phyloP scores from a whole-genome alignment of 1,284 basidiomycete genomes.

The Cryptococcus neoformans region DNA sequence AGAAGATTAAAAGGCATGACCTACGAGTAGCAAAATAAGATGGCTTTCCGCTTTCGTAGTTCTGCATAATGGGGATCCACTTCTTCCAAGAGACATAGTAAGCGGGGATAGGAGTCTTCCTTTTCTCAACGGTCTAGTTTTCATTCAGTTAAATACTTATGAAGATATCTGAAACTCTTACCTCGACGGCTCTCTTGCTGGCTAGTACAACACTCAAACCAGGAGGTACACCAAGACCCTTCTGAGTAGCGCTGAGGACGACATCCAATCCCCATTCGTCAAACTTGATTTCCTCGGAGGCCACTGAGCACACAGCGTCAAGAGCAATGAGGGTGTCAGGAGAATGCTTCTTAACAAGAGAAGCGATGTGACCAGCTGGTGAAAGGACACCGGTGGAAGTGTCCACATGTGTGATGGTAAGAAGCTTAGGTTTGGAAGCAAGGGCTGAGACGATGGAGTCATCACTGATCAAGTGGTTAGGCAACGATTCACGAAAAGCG shows the following conservation, averaged over 20 bases:
- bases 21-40: constrained; percentile 87
- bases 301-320: constrained; percentile 94
- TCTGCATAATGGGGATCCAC: constrained; percentile 93
- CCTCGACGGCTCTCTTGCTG: constrained; percentile 74
- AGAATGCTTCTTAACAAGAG: constrained; percentile 70
- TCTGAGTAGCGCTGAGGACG: constrained; percentile 87
- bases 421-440: constrained; percentile 73
- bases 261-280: constrained; percentile 94
- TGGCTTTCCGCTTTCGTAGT: constrained; percentile 57
- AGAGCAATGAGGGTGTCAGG: constrained; percentile 85
- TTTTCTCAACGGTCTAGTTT: constrained; percentile 62
- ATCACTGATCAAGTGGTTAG: constrained; percentile 23
- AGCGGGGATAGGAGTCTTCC: constrained; percentile 66
- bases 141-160: neutral
- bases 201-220: constrained; percentile 85
- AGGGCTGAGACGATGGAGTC: constrained; percentile 58
- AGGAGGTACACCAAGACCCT: constrained; percentile 93
- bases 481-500: neutral
- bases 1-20: constrained; percentile 11
- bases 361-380: constrained; percentile 73
- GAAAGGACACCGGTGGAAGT: constrained; percentile 91
- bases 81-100: constrained; percentile 93
- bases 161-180: constrained; percentile 20
- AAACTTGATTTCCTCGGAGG: constrained; percentile 91
- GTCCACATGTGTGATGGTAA: constrained; percentile 88